phyloP scores from a whole-genome alignment of 129 eudicot species.

The Lactuca saligna region DNA sequence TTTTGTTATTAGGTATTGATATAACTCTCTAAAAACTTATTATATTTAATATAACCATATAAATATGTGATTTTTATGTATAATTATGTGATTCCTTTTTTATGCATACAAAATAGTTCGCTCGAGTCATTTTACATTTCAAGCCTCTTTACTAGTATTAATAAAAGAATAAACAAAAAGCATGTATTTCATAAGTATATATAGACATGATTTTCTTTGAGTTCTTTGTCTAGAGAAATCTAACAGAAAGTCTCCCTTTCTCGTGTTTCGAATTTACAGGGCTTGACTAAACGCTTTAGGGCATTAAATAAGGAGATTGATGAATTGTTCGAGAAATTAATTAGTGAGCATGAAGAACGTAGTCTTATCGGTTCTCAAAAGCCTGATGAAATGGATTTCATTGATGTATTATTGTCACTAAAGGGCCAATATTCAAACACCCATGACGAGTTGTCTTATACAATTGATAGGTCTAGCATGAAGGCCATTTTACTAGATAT shows the following conservation, averaged over 20 bases:
- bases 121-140: too few species aligned
- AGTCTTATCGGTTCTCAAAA: background rate
- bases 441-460: constrained; percentile 17
- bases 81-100: too few species aligned
- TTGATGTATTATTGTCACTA: constrained; percentile 32
- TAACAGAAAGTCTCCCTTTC: background rate
- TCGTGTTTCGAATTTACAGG: constrained; percentile 15
- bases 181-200: background rate
- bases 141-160: too few species aligned
- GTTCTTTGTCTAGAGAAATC: background rate
- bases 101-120: too few species aligned
- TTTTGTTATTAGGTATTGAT: too few species aligned
- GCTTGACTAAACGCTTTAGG: constrained; percentile 28
- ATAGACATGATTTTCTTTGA: background rate
- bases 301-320: constrained; percentile 20
- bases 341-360: constrained; percentile 37
- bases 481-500: constrained; percentile 39
- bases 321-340: constrained; percentile 31
- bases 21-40: too few species aligned
- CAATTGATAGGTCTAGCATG: constrained; percentile 24
- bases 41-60: too few species aligned
- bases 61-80: too few species aligned
- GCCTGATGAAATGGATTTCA: constrained; percentile 28
- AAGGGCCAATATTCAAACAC: constrained; percentile 14
- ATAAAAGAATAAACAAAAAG: too few species aligned